Evolutionary conservation across 352 stramenopile species (phyloP).

Genomic region (Globisporangium spiculum): DNA sequence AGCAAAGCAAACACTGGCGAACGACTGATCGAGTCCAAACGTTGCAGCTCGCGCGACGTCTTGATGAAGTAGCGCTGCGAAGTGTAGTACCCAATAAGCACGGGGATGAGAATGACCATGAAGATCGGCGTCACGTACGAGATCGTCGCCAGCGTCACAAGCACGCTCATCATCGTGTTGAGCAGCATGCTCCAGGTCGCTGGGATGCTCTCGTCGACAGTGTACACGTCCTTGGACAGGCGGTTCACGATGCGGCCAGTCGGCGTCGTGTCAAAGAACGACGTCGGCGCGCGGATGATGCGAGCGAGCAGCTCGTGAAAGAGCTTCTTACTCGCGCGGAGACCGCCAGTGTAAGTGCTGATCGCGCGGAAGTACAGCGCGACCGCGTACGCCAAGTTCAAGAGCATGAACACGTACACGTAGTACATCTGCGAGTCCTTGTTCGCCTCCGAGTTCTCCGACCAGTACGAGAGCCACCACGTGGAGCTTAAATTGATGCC

Average conservation of each 20-base stretch:
- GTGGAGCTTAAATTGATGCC: slow-evolving; percentile 60
- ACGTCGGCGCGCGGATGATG: slow-evolving; percentile 81
- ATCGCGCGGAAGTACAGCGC: slow-evolving; percentile 66
- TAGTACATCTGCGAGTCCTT: slow-evolving; percentile 68
- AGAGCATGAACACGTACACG: slow-evolving; percentile 78
- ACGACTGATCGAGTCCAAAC: slow-evolving; percentile 92
- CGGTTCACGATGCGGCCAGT: slow-evolving; percentile 77
- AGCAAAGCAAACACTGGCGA: slow-evolving; percentile 96
- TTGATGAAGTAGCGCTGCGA: slow-evolving; percentile 93
- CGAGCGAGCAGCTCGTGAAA: slow-evolving; percentile 80
- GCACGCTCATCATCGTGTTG: slow-evolving; percentile 66
- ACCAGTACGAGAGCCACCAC: slow-evolving; percentile 92
- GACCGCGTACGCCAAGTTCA: slow-evolving; percentile 61
- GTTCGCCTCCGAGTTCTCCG: slow-evolving; percentile 40
- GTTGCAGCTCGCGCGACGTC: slow-evolving; percentile 91
- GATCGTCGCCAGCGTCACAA: slow-evolving; percentile 62
- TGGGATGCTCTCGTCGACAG: slow-evolving; percentile 70
- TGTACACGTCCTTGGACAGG: slow-evolving; percentile 78
- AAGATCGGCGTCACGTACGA: slow-evolving; percentile 69
- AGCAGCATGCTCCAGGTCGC: slow-evolving; percentile 66
- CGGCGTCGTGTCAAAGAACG: slow-evolving; percentile 85
- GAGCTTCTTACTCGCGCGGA: slow-evolving; percentile 56
- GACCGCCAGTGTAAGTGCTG: slow-evolving; percentile 48
- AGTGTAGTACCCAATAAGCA: slow-evolving; percentile 61
- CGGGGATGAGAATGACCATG: slow-evolving; percentile 73